phyloP scores from a whole-genome alignment of 2,329 filamentous ascomycete species.

The Ophiostoma sp. region DNA sequence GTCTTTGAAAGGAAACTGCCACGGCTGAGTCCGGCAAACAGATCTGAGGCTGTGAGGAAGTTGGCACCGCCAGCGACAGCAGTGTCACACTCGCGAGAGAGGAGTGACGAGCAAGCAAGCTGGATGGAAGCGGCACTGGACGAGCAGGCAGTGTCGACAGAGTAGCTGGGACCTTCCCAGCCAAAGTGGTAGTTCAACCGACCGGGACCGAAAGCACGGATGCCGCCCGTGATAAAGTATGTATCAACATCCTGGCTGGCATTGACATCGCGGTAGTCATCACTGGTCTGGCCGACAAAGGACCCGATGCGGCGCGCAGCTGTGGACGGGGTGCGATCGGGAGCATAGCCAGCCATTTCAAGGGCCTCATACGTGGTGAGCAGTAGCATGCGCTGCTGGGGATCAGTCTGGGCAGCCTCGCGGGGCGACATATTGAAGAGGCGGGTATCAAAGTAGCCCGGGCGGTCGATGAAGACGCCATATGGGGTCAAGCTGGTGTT shows the following conservation, averaged over 20 bases:
- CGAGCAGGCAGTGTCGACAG: constrained; percentile 72
- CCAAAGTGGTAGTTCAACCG: constrained; percentile 73
- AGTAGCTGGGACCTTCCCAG: constrained; percentile 66
- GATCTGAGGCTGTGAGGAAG: constrained; percentile 73
- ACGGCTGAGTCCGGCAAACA: constrained; percentile 68
- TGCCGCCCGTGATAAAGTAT: constrained; percentile 43
- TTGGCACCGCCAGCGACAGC: constrained; percentile 76
- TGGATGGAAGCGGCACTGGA: constrained; percentile 68
- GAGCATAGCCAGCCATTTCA: constrained; percentile 73
- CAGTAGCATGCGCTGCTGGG: constrained; percentile 70
- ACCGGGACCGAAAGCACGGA: constrained; percentile 43
- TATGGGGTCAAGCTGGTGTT: constrained; percentile 74
- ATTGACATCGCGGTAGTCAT: constrained; percentile 74
- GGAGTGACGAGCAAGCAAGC: constrained; percentile 65
- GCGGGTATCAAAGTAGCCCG: constrained; percentile 69
- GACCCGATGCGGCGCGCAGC: constrained; percentile 59
- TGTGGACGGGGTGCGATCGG: constrained; percentile 66
- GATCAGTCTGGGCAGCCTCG: constrained; percentile 70
- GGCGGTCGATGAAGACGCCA: constrained; percentile 70
- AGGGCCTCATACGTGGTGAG: constrained; percentile 75
- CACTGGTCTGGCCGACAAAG: constrained; percentile 69
- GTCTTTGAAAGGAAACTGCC: constrained; percentile 74
- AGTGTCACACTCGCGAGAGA: constrained; percentile 72
- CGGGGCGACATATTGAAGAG: constrained; percentile 84
- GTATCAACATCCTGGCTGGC: constrained; percentile 63